Evolutionary conservation across 1,139 yeast genomes (phyloP), one percentile per base, ranked within the genome.

Genomic region (Saccharomycopsis hybrid): DNA sequence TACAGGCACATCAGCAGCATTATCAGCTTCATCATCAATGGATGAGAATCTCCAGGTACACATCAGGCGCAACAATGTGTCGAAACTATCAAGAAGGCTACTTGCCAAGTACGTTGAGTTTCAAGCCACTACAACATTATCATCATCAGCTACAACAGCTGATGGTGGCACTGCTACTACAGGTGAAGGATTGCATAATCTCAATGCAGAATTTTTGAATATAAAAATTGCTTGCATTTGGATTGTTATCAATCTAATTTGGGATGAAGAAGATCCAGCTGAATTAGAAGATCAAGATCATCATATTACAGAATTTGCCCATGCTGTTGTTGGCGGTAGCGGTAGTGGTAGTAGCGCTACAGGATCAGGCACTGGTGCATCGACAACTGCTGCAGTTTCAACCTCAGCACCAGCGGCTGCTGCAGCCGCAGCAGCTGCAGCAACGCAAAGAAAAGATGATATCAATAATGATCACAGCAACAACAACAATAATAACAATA

Each of bases 221-320:
- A 63, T 78, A 11, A 72, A 78, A 52, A 60, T 75, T 7, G 80
- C 82, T 1, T 72, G 79, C 57, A 66, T 79, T 5, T 80, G 86
- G 85, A 68, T 78, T 0, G 60, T 80, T 2, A 77, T 78, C 51
- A 80, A 81, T 56, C 61, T 81, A 47, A 71, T 83, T 1, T 78
- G 82, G 82, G 49, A 46, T 35, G 32, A 41, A 30, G 47, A 44
- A 3, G 32, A 43, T 27, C 29, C 41, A 7, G 13, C 4, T 18
- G n/a, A n/a, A n/a, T n/a, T n/a, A n/a, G n/a, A n/a, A n/a, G n/a
- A n/a, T n/a, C n/a, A n/a, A n/a, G n/a, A n/a, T n/a, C n/a, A n/a
- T n/a, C n/a, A n/a, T n/a, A n/a, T n/a, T n/a, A n/a, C n/a, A n/a
- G n/a, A n/a, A n/a, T n/a, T n/a, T n/a, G n/a, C n/a, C n/a, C n/a